Conservation (phyloP, 805 yeast genomes). For the Yarrowia keelungensis region DNA sequence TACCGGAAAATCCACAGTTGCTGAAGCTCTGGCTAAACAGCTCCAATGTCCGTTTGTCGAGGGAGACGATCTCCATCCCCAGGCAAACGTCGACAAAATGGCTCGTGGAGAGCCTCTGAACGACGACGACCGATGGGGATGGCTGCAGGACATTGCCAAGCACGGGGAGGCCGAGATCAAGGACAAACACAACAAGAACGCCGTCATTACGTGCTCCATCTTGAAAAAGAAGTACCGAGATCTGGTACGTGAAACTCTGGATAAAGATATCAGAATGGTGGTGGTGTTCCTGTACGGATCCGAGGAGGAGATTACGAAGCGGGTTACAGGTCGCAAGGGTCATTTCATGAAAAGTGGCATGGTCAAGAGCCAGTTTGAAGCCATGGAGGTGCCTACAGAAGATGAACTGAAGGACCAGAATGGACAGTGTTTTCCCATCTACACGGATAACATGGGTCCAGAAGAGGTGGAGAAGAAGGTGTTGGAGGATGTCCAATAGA, state of each 20-base stretch:
- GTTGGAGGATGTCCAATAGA: not conserved
- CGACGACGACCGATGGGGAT: constrained; percentile 92
- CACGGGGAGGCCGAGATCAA: constrained; percentile 50
- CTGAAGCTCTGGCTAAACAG: constrained; percentile 56
- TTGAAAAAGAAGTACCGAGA: constrained; percentile 78
- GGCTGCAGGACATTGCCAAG: constrained; percentile 66
- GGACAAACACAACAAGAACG: constrained; percentile 45
- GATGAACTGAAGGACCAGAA: constrained; percentile 1
- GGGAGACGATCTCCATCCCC: constrained; percentile 84
- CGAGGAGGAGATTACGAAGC: constrained; percentile 62
- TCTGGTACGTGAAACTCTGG: constrained; percentile 57
- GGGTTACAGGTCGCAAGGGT: constrained; percentile 69
- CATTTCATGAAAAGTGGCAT: constrained; percentile 90
- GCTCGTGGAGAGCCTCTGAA: constrained; percentile 75
- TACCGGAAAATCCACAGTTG: constrained; percentile 89
- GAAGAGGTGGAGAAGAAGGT: constrained; percentile 4
- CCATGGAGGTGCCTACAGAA: constrained; percentile 69
- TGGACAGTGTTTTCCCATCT: constrained; percentile 15
- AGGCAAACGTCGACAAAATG: constrained; percentile 81
- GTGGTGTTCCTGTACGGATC: constrained; percentile 68
- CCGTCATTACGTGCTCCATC: constrained; percentile 82
- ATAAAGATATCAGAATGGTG: constrained; percentile 4
- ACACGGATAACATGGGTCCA: constrained; percentile 9
- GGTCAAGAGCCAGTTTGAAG: constrained; percentile 79
- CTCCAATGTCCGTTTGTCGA: constrained; percentile 70